phyloP scores from a whole-genome alignment of 139 green algal genomes.

The Coelastrella sp. region DNA sequence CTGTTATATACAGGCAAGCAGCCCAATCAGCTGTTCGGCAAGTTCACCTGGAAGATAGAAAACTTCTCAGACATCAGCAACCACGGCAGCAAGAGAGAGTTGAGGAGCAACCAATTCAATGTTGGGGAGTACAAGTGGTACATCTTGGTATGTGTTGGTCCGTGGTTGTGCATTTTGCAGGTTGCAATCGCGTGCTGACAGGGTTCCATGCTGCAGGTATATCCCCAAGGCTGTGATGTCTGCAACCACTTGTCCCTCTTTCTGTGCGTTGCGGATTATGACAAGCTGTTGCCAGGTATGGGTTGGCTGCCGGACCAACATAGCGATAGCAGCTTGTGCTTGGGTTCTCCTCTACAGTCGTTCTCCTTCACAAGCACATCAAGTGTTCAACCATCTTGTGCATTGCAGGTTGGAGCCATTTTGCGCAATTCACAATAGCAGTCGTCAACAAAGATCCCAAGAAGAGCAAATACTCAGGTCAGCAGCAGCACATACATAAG shows the following conservation, averaged over 20 bases:
- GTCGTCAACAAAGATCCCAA: slow-evolving; percentile 99
- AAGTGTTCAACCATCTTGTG: neutral
- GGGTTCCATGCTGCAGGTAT: slow-evolving; percentile 73
- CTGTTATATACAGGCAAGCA: slow-evolving; percentile 65
- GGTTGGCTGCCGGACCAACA: too few relatives aligned
- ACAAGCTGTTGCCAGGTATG: slow-evolving; percentile 96
- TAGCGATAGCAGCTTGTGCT: neutral
- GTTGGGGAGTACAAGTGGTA: slow-evolving; percentile 97
- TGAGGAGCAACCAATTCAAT: slow-evolving; percentile 93
- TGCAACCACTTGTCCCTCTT: slow-evolving; percentile 98
- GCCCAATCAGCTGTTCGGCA: slow-evolving; percentile 92
- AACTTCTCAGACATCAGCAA: slow-evolving; percentile 91
- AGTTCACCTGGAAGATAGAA: slow-evolving; percentile 98
- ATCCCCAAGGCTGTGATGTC: slow-evolving; percentile 97
- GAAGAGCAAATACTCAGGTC: slow-evolving; percentile 96
- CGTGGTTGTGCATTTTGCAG: too few relatives aligned
- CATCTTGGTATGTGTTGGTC: slow-evolving; percentile 16
- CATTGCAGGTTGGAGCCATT: slow-evolving; percentile 94
- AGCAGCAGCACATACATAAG: neutral
- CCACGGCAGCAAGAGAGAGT: slow-evolving; percentile 87
- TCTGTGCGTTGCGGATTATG: slow-evolving; percentile 98
- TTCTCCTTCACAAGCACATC: neutral
- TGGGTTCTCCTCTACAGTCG: neutral
- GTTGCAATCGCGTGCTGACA: too few relatives aligned
- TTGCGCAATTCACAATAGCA: slow-evolving; percentile 99